Percentiles rank a stretch among this genome's conserved stretches.
phyloP scores from a whole-genome alignment of 2,329 filamentous ascomycete species.

The Aspergillus pseudoglaucus region DNA sequence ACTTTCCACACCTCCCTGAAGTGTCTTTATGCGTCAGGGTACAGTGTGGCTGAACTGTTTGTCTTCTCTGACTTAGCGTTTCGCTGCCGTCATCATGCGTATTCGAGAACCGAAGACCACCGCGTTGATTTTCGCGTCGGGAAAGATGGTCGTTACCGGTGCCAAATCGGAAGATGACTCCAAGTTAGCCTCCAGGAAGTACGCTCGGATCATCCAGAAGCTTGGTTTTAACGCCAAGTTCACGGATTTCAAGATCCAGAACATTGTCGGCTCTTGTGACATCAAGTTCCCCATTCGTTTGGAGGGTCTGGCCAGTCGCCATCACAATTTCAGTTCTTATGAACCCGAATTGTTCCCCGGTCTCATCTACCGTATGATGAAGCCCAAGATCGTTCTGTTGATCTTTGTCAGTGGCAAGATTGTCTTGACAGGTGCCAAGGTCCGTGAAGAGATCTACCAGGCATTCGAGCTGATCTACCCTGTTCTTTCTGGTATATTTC shows the following conservation, averaged over 20 bases:
- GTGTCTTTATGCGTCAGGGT: constrained; percentile 24
- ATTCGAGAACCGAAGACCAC: constrained; percentile 99
- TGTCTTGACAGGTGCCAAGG: constrained; percentile 93
- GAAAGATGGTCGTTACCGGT: constrained; percentile 99
- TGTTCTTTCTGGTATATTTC: constrained; percentile 70
- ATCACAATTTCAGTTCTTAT: constrained; percentile 99
- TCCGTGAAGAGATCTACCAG: constrained; percentile 96
- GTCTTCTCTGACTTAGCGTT: constrained; percentile 62
- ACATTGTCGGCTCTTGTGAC: constrained; percentile 97
- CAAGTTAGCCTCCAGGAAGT: constrained; percentile 93
- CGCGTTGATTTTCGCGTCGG: constrained; percentile 92
- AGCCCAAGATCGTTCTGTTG: constrained; percentile 95
- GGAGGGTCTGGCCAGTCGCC: constrained; percentile 88
- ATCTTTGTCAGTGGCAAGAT: constrained; percentile 99
- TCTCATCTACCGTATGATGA: constrained; percentile 99
- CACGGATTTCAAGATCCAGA: constrained; percentile 99
- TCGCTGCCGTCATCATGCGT: constrained; percentile 98
- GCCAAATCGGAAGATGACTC: constrained; percentile 97
- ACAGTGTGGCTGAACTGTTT: constrained; percentile 41
- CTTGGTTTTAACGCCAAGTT: constrained; percentile 99
- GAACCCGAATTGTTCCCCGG: constrained; percentile 97
- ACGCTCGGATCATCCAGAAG: constrained; percentile 98
- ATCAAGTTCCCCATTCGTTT: constrained; percentile 99
- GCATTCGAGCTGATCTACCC: constrained; percentile 97
- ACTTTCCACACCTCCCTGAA: constrained; percentile 29